These are phyloP conservation scores for Alternaria arborescens DNA, from an alignment of 2,329 filamentous ascomycete genomes.

Conservation along the genomic window DNA sequence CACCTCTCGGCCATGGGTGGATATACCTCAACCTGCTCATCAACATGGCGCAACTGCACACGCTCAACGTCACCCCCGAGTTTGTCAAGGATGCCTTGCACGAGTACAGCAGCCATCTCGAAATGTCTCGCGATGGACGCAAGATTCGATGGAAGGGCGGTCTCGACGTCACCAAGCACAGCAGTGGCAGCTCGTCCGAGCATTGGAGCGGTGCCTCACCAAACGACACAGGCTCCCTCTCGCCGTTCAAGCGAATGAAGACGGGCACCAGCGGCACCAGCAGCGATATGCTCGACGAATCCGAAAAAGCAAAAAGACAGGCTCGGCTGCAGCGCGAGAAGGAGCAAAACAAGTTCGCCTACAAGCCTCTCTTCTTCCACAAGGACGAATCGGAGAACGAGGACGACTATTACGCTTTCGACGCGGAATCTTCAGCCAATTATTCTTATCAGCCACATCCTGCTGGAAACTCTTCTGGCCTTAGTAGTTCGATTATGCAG, in stretches of 20 bases:
- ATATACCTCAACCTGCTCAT: constrained; percentile 82
- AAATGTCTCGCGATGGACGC: constrained; percentile 78
- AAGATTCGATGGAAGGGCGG: constrained; percentile 84
- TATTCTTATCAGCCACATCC: constrained; percentile 42
- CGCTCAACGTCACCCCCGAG: constrained; percentile 80
- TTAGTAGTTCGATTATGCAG: constrained; percentile 58
- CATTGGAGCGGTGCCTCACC: constrained; percentile 57
- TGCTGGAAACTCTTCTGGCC: constrained; percentile 51
- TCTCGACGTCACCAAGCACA: constrained; percentile 69
- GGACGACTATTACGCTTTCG: constrained; percentile 46
- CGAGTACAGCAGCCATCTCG: constrained; percentile 76
- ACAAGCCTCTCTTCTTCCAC: constrained; percentile 60
- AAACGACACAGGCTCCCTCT: constrained; percentile 52
- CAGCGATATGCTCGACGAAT: constrained; percentile 27
- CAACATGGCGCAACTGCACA: constrained; percentile 85
- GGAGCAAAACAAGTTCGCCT: constrained; percentile 50
- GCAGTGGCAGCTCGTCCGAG: constrained; percentile 65
- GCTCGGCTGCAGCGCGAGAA: constrained; percentile 31
- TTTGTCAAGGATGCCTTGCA: constrained; percentile 78
- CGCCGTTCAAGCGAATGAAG: constrained; percentile 40
- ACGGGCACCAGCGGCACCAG: constrained; percentile 31
- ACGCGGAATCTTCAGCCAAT: constrained; percentile 36
- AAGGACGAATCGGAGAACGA: constrained; percentile 54
- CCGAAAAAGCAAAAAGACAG: constrained; percentile 28
- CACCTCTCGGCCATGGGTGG: constrained; percentile 77